Evolutionary conservation across 2,329 filamentous ascomycete genomes (phyloP).

Genomic region (Raffaelea albimanens): DNA sequence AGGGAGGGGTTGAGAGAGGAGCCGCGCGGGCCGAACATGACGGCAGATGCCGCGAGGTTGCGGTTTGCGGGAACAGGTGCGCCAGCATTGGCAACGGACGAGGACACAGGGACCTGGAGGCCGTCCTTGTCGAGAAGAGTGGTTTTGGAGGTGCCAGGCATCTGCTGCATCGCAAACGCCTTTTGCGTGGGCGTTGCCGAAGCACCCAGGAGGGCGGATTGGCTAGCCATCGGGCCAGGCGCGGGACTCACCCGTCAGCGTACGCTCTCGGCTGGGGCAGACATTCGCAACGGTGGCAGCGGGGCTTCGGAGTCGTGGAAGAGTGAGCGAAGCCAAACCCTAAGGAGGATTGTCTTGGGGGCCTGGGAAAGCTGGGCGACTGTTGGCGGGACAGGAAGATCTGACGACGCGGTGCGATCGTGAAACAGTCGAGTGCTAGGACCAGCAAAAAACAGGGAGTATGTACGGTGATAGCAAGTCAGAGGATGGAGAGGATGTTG

Average conservation of each 20-base stretch:
- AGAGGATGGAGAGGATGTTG: no score
- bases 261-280: constrained; percentile 16
- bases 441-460: no score
- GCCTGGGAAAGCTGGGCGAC: no score
- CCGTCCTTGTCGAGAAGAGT: constrained; percentile 32
- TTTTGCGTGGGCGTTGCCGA: constrained; percentile 46
- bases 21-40: constrained; percentile 57
- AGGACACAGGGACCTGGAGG: constrained; percentile 37
- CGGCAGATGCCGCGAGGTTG: constrained; percentile 40
- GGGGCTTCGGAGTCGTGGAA: no score
- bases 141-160: constrained; percentile 23
- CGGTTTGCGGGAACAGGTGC: constrained; percentile 19
- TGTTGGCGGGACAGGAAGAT: no score
- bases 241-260: constrained; percentile 17
- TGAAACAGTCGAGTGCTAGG: no score
- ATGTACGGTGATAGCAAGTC: no score
- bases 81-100: constrained; percentile 29
- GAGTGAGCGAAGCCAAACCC: no score
- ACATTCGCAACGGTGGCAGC: constrained; percentile 6
- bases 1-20: constrained; percentile 64
- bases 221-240: constrained; percentile 25
- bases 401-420: no score
- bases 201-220: constrained; percentile 39
- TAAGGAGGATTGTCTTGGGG: no score
- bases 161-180: constrained; percentile 34